Base-by-base conservation (phyloP, 208 protist genomes). In the Leishmania major region DNA sequence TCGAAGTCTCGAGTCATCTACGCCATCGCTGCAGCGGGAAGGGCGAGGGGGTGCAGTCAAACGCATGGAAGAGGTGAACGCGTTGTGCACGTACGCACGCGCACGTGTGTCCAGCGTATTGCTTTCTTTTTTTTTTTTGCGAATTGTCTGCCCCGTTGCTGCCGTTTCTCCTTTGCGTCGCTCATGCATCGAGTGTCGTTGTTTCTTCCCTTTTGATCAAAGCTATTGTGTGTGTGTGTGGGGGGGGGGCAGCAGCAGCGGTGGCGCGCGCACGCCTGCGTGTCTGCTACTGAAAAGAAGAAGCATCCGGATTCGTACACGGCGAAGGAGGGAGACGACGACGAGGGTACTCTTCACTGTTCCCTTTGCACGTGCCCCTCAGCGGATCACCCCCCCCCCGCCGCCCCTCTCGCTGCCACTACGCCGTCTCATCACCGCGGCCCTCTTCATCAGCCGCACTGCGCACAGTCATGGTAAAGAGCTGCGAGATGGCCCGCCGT, bases 381-480 rank as follows among this genome's bases (percentile, higher is more conserved):
- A 51, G 8, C 45, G 7, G 3, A 11, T 10, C 17, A n/a, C 47
- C n/a, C 10, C 57, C 10, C 57, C 17, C 40, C 0, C 37, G 37
- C 37, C 37, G 37, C 37, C 37, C 45, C 45, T 47, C 45, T 47
- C 35, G 1, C 40, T 43, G n/a, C 31, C 35, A n/a, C 71, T 75
- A 75, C 43, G 51, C 31, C 22, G 62, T 60, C 11, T 78, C 47
- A 43, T 62, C 67, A n/a, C 73, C 53, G 13, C 53, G 15, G 57
- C 57, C 25, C n/a, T 31, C 49, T 17, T 55, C 82, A 15, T 81
- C 82, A 3, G 43, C 11, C 8, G 79, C 37, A 22, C 55, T 49
- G 8, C 60, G 71, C 22, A 85, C 72, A 22, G 77, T 40, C 72
- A 85, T 28, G 3, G 10, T 66, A 43, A 85, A 37, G 13, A 85